Base-by-base conservation (phyloP, 805 yeast species). In the Wickerhamiella galacta region DNA sequence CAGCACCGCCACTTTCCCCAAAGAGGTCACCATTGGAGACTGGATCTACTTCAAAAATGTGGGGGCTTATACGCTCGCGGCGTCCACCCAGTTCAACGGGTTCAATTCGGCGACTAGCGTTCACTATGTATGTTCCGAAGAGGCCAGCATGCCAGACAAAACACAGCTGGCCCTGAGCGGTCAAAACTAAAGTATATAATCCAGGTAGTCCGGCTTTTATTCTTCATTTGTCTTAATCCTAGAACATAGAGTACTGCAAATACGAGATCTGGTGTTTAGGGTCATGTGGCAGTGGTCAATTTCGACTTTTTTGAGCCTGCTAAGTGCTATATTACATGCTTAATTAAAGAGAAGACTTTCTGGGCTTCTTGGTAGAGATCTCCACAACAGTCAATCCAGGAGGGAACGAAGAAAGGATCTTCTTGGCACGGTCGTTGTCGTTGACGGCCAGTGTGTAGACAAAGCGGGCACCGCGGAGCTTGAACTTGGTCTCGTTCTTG, bases 391-490 rank as follows among this genome's bases (percentile, higher is more conserved):
- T 42, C 24, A 53, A 44, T 32, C 57, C 52, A 62, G 98, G 93
- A 64, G 96, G 95, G 57, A 90, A 72, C 57, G 96, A 79, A 72
- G 85, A 95, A 60, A 80, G 75, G 68, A 90, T 74, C 73, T 90
- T 90, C 77, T 80, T 75, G 57, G 96, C 96, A 75, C 83, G 85
- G 64, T 81, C 77, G 57, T 82, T 78, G 64, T 90, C 96, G 70
- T 78, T 73, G 57, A 90, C 87, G 52, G 79, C 79, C 65, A 87
- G 72, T 53, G 98, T 90, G 80, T 90, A 90, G 60, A 82, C 75
- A 72, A 79, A 64, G 64, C 71, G 82, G 47, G 94, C 57, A 64
- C 95, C 95, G 75, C 96, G 83, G 58, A 90, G 81, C 80, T 90
- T 90, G 85, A 90, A 90, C 70, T 90, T 90, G 70, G 95, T 83